A percentile compares a stretch with the other conserved stretches of the same genome.
Evolutionary conservation across 1,139 yeast genomes (phyloP).

Genomic region (Groenewaldozyma auringiensis): DNA sequence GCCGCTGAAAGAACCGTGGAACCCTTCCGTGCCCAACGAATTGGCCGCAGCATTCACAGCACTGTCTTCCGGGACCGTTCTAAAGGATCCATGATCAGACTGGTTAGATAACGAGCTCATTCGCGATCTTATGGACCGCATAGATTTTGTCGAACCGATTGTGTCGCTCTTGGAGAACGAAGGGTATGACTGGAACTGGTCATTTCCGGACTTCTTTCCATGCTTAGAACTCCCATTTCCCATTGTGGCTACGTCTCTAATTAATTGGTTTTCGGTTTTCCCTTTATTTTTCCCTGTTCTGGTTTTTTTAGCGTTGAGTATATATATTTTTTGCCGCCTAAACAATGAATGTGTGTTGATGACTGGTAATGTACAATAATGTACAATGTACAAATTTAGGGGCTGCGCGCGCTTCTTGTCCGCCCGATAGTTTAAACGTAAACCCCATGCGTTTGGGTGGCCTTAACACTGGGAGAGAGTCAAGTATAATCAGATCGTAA

Average conservation of each 20-base stretch:
- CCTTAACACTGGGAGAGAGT: no score
- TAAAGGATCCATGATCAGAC: constrained; percentile 23
- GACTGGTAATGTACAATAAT: not conserved
- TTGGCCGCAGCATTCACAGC: not conserved
- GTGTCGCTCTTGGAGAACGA: constrained; percentile 37
- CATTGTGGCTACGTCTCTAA: constrained; percentile 19
- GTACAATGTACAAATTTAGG: no score
- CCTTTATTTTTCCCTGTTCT: not conserved
- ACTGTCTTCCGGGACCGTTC: constrained; percentile 17
- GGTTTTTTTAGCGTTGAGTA: no score
- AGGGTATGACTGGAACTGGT: constrained; percentile 30
- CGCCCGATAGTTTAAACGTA: no score
- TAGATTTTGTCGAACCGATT: constrained; percentile 34
- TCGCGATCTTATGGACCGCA: constrained; percentile 29
- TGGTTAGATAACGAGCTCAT: constrained; percentile 19
- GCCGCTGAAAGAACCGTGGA: not conserved
- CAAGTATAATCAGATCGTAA: no score
- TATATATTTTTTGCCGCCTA: not conserved
- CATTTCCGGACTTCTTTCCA: constrained; percentile 25
- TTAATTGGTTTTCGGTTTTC: not conserved
- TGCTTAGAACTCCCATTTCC: constrained; percentile 29
- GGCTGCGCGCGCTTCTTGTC: no score
- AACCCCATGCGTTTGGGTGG: no score
- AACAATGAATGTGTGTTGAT: not conserved
- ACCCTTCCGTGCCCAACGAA: not conserved